Conservation (phyloP, 1,139 yeast species). For the Sugiyamaella xylanicola region DNA sequence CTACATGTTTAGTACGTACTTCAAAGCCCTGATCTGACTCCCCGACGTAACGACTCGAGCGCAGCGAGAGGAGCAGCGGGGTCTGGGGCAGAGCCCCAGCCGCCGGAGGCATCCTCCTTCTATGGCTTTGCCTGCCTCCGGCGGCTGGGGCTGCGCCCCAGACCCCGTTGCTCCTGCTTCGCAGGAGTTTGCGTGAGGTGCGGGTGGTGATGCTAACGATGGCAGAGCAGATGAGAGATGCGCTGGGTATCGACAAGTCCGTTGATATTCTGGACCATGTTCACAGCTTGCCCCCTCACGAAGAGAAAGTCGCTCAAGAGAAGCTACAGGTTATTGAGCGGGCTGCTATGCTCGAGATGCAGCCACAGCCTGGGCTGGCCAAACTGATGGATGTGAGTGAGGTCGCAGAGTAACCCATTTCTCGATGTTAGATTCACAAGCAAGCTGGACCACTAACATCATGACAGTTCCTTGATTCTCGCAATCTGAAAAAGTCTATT, state of each 20-base stretch:
- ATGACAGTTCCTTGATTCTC: constrained; percentile 38
- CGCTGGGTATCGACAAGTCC: constrained; percentile 52
- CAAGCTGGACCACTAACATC: no score
- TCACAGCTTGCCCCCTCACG: constrained; percentile 45
- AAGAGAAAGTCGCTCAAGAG: constrained; percentile 49
- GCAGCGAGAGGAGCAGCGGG: no score
- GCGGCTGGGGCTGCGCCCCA: no score
- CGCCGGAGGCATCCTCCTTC: no score
- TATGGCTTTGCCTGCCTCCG: no score
- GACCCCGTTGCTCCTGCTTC: no score
- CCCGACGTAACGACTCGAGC: constrained; percentile 3
- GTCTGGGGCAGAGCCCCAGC: no score
- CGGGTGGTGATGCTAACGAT: no score
- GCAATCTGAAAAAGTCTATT: constrained; percentile 51
- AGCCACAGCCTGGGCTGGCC: constrained; percentile 51
- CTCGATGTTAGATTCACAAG: no score
- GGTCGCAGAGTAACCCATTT: no score
- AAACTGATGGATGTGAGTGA: constrained; percentile 40
- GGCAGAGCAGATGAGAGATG: constrained; percentile 59
- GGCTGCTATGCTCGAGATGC: constrained; percentile 60
- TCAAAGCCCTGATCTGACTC: background rate
- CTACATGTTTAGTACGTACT: constrained; percentile 58
- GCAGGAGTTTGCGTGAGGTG: no score
- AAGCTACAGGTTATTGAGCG: constrained; percentile 55
- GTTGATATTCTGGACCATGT: constrained; percentile 56